Base-by-base conservation (phyloP, 75 land plant species). In the Ceratopteris richardii region DNA sequence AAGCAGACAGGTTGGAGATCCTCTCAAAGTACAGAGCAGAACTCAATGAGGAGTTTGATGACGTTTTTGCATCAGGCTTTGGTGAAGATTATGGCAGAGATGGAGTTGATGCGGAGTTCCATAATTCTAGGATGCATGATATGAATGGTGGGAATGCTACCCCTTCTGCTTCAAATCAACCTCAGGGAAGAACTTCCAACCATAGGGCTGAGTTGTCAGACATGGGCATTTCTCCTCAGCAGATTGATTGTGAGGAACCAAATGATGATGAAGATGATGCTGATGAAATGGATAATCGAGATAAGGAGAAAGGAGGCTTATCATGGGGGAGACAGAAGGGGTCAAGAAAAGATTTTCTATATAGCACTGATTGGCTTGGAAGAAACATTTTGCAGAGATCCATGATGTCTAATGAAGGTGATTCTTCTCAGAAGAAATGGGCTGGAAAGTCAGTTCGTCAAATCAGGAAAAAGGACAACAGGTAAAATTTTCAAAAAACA, bases 371-470 rank as follows among this genome's bases (percentile, higher is more conserved):
- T 19, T 1, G 29, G 16, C n/a, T 55, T 28, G 58, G 10, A 17
- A 56, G 24, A 27, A 66, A 58, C 12, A 51, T 68, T 58, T 68
- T 65, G 47, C 64, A 56, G 1, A 64, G 37, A 22, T 59, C 62
- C 53, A 51, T 69, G 41, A 25, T 31, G 3, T 66, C 56, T 3
- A 56, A 19, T 41, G 51, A 29, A 63, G 74, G 57, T 16, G 54
- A 52, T 24, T 66, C 81, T 44, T 73, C 79, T 10, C 59, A 73
- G 16, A 81, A 67, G 44, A 56, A 73, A 33, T 65, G 52, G 23
- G 26, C 52, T 1, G 88, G 88, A 7, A 85, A 78, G 56, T 85
- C 88, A 21, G 79, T 84, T 41, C 73, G 88, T 40, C 65, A 70
- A 42, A 73, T 76, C 44, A 75, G 68, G 64, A 66, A 61, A 22